Evolutionary conservation across 495 filamentous ascomycete species (phyloP).

Genomic region (Annulohypoxylon stygium): DNA sequence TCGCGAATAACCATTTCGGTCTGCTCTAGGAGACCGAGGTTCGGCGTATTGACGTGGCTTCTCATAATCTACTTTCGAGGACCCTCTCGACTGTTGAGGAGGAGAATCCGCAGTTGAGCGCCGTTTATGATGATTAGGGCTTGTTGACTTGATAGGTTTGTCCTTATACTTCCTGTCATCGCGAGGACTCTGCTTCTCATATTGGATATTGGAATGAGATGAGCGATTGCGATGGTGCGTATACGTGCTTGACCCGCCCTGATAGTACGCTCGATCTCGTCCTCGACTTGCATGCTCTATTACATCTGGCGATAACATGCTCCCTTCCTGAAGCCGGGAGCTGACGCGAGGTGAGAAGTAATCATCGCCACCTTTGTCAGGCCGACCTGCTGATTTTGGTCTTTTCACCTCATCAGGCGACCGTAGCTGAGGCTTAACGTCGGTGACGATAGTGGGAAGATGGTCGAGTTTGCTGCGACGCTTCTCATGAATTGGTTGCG

Average conservation of each 20-base stretch:
- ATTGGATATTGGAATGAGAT: slow-evolving; percentile 39
- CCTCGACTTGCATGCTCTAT: slow-evolving; percentile 54
- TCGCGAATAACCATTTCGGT: slow-evolving; percentile 32
- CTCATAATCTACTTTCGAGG: slow-evolving; percentile 36
- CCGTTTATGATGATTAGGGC: slow-evolving; percentile 47
- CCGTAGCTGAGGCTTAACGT: slow-evolving; percentile 24
- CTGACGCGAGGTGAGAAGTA: slow-evolving; percentile 49
- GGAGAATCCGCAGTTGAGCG: slow-evolving; percentile 44
- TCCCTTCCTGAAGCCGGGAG: slow-evolving; percentile 37
- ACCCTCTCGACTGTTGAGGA: slow-evolving; percentile 26
- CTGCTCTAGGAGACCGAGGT: slow-evolving; percentile 30
- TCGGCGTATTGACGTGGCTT: slow-evolving; percentile 31
- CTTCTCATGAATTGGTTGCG: slow-evolving; percentile 35
- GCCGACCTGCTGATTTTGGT: slow-evolving; percentile 51
- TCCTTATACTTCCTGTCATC: slow-evolving; percentile 48
- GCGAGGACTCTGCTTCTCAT: slow-evolving; percentile 35
- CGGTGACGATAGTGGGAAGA: slow-evolving; percentile 49
- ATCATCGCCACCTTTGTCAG: slow-evolving; percentile 47
- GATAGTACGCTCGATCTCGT: slow-evolving; percentile 58
- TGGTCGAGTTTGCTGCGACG: slow-evolving; percentile 44
- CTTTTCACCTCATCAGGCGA: slow-evolving; percentile 33
- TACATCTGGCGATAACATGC: slow-evolving; percentile 46
- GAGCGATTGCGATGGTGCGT: slow-evolving; percentile 42
- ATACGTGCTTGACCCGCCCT: slow-evolving; percentile 44
- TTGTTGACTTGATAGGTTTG: slow-evolving; percentile 32